phyloP scores from a whole-genome alignment of 805 yeast species.

The Hanseniaspora meyeri region DNA sequence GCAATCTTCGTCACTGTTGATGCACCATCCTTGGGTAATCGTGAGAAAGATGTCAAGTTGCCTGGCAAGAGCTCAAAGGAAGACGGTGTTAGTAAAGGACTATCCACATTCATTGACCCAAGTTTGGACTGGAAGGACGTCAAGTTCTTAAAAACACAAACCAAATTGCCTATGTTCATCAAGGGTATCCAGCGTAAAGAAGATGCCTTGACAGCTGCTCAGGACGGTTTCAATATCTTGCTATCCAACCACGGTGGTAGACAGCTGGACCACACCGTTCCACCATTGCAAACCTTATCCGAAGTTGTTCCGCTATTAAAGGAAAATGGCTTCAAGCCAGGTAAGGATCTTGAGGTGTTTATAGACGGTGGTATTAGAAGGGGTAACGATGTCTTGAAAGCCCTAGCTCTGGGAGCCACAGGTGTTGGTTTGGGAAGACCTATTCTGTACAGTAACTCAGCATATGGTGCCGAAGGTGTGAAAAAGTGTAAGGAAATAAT shows the following conservation, averaged over 20 bases:
- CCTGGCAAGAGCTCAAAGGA: constrained; percentile 46
- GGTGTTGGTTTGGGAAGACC: constrained; percentile 65
- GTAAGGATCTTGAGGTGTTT: constrained; percentile 43
- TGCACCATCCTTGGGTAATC: constrained; percentile 81
- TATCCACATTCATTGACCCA: constrained; percentile 74
- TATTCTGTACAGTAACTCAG: constrained; percentile 48
- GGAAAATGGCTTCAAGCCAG: constrained; percentile 33
- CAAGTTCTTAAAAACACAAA: constrained; percentile 40
- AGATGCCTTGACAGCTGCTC: constrained; percentile 63
- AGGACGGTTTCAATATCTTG: constrained; percentile 61
- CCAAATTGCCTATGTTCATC: constrained; percentile 54
- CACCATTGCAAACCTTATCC: constrained; percentile 62
- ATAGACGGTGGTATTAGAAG: constrained; percentile 61
- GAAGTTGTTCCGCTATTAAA: constrained; percentile 49
- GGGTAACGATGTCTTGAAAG: constrained; percentile 55
- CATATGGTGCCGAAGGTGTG: constrained; percentile 56
- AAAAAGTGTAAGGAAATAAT: constrained; percentile 47
- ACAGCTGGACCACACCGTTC: constrained; percentile 70
- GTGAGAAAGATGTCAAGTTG: constrained; percentile 75
- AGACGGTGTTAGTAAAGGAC: constrained; percentile 77
- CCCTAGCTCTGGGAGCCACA: constrained; percentile 56
- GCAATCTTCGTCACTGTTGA: constrained; percentile 84
- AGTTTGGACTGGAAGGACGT: constrained; percentile 55
- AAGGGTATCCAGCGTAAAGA: constrained; percentile 81
- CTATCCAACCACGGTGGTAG: constrained; percentile 85